A percentile compares a stretch with the other conserved stretches of the same genome.
phyloP scores from a whole-genome alignment of 208 protist genomes.

The Wallacemonas sp. region DNA sequence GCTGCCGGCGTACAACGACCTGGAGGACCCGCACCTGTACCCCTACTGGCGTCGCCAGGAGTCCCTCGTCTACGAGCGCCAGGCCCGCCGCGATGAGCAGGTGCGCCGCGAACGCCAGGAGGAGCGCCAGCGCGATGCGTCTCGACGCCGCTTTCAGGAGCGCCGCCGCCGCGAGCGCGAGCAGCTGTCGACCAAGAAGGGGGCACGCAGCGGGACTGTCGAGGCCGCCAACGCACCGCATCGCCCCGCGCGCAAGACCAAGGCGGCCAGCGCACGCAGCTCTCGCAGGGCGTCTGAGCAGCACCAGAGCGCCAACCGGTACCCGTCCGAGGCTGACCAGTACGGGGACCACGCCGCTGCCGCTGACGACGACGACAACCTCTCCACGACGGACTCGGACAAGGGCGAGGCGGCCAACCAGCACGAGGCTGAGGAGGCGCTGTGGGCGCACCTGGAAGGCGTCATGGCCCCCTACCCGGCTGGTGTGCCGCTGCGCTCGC shows the following conservation, averaged over 20 bases:
- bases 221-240: slow-evolving; percentile 25
- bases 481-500: slow-evolving; percentile 27
- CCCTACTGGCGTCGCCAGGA: slow-evolving; percentile 76
- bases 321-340: slow-evolving; percentile 18
- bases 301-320: slow-evolving; percentile 6
- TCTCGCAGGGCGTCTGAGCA: slow-evolving; percentile 1
- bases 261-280: background rate
- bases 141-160: slow-evolving; percentile 60
- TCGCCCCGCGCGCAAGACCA: background rate
- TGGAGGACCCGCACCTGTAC: slow-evolving; percentile 77
- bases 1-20: slow-evolving; percentile 81
- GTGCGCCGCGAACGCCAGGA: slow-evolving; percentile 48
- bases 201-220: slow-evolving; percentile 26
- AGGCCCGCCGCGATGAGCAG: slow-evolving; percentile 39
- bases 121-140: slow-evolving; percentile 33
- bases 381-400: slow-evolving; percentile 8
- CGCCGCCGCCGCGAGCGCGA: slow-evolving; percentile 60
- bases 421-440: slow-evolving; percentile 7
- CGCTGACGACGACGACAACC: slow-evolving; percentile 4
- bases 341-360: background rate
- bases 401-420: slow-evolving; percentile 9
- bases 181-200: slow-evolving; percentile 49
- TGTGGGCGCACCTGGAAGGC: slow-evolving; percentile 19
- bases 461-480: slow-evolving; percentile 29
- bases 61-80: slow-evolving; percentile 55